Conservation (phyloP, 257 asterid genomes). For the Ligustrum vulgare region DNA sequence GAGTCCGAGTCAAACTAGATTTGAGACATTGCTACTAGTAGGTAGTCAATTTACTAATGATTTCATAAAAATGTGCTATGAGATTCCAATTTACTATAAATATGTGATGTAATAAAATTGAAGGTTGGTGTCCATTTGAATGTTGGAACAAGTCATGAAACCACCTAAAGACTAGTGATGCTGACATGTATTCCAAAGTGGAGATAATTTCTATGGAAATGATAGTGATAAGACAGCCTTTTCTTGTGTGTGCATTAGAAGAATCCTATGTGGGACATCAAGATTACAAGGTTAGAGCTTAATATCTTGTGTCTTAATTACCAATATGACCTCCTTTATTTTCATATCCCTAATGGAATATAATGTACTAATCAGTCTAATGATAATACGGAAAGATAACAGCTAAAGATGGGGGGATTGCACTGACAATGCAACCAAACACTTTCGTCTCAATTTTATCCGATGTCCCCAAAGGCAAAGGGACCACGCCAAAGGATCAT, state of each 20-base stretch:
- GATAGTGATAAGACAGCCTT: neutral
- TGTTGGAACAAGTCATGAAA: neutral
- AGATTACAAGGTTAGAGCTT: too few relatives aligned
- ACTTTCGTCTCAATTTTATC: neutral
- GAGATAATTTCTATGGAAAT: neutral
- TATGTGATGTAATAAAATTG: neutral
- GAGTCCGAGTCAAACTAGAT: too few relatives aligned
- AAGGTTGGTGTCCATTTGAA: neutral
- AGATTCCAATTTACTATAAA: neutral
- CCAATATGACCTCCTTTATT: neutral
- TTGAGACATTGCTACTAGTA: neutral
- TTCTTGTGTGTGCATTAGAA: constrained; percentile 10
- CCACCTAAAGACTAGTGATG: constrained; percentile 24
- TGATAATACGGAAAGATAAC: neutral
- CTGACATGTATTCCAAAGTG: constrained; percentile 31
- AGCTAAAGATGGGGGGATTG: neutral
- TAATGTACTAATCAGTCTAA: neutral
- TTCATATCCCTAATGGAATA: neutral
- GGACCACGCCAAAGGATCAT: neutral
- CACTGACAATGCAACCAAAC: too few relatives aligned
- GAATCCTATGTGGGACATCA: neutral
- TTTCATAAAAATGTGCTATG: neutral
- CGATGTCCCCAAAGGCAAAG: neutral
- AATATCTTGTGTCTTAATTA: neutral
- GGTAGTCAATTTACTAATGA: neutral